These are phyloP conservation scores for Kluyveromyces marxianus DNA, from an alignment of 1,139 yeast species.

Conservation along the genomic window DNA sequence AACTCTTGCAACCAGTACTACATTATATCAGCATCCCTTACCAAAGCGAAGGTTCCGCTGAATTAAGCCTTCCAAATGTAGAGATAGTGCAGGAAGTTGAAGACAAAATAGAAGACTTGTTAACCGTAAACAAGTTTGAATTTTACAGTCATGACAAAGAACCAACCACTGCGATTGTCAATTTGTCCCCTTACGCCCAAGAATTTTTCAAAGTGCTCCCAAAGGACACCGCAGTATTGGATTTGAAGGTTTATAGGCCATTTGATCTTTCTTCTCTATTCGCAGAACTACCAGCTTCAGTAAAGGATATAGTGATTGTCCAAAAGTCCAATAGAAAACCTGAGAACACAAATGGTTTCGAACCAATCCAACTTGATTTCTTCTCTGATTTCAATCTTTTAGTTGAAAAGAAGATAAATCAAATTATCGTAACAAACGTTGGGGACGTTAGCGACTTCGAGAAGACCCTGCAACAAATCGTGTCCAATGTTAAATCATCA, in stretches of 20 bases:
- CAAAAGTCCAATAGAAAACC: conserved; percentile 47
- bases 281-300: conserved; percentile 45
- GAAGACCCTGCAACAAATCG: conserved; percentile 42
- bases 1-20: conserved; percentile 48
- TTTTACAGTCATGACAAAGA: conserved; percentile 10
- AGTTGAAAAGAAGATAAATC: conserved; percentile 41
- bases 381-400: conserved; percentile 50
- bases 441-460: conserved; percentile 49
- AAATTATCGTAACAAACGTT: conserved; percentile 44
- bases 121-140: background rate
- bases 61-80: background rate
- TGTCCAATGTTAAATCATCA: conserved; percentile 44
- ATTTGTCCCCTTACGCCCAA: conserved; percentile 51
- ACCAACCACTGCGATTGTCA: conserved; percentile 47
- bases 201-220: conserved; percentile 40
- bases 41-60: conserved; percentile 17
- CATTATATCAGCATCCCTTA: conserved; percentile 49
- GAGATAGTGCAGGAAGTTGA: background rate
- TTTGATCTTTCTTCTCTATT: conserved; percentile 50
- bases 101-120: background rate
- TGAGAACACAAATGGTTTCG: conserved; percentile 40
- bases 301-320: conserved; percentile 53
- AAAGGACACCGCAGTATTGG: conserved; percentile 42
- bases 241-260: conserved; percentile 65
- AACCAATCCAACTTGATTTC: conserved; percentile 69